Evolutionary conservation across 2,329 filamentous ascomycete species (phyloP).

Genomic region (Cordyceps javanica): DNA sequence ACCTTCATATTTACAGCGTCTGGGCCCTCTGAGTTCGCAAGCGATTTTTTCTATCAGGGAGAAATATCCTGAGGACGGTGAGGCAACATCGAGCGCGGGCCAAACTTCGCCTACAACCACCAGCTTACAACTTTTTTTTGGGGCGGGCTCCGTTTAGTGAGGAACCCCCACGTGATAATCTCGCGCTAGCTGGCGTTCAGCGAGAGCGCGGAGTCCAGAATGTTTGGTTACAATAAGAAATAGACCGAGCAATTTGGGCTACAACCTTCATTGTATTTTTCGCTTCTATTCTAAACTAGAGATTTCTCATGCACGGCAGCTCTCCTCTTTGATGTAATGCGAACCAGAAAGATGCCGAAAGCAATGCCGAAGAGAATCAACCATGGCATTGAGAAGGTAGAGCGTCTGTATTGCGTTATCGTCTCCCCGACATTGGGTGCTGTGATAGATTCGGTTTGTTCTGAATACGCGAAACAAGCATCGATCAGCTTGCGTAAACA

Average conservation of each 20-base stretch:
- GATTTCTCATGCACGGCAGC: conserved; percentile 13
- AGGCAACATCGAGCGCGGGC: too few species aligned
- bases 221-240: too few species aligned
- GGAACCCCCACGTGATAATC: conserved; percentile 26
- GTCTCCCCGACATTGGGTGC: neutral
- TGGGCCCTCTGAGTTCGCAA: too few species aligned
- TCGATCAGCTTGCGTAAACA: conserved; percentile 30
- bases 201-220: too few species aligned
- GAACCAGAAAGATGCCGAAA: conserved; percentile 25
- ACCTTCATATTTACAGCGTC: conserved; percentile 67
- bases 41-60: neutral
- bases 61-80: neutral
- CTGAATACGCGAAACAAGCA: conserved; percentile 22
- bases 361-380: conserved; percentile 36
- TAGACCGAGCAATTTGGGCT: neutral
- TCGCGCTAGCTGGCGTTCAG: neutral
- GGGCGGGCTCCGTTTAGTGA: conserved; percentile 14
- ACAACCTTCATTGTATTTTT: neutral
- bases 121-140: conserved; percentile 27
- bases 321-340: neutral
- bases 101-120: conserved; percentile 10
- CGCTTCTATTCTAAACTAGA: conserved; percentile 3
- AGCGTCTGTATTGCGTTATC: neutral
- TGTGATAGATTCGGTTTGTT: conserved; percentile 18
- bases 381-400: neutral